Base-by-base conservation (phyloP, 805 yeast genomes). In the Torulaspora maleeae region DNA sequence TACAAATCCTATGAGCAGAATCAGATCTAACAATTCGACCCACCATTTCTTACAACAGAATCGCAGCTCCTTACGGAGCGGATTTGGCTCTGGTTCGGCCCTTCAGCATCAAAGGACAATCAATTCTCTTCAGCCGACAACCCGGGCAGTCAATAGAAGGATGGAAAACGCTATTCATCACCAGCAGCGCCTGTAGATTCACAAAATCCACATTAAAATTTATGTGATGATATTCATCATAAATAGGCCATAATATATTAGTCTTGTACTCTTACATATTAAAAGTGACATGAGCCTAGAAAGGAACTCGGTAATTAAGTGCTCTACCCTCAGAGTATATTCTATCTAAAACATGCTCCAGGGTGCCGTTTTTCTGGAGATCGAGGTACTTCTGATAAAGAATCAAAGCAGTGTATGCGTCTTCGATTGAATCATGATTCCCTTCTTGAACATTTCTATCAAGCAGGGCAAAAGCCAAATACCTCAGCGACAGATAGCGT, bases 401-500 rank as follows among this genome's bases (percentile, higher is more conserved):
- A 36, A 77, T 65, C 54, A 93, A 72, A 0, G 99, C 98, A 9
- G 95, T 83, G 45, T 74, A 70, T 0, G 99, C 97, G 69, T 93
- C 99, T 60, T 93, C 99, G 36, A 93, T 89, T 0, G 98, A 91
- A 62, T 95, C 98, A 66, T 93, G 99, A 60, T 91, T 91, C 1
- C 93, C 95, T 2, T 80, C 80, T 63, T 93, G 99, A 27, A 95
- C 95, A 39, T 80, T 76, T 50, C 79, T 81, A 27, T 76, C 77
- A 43, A 93, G 71, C 38, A 91, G 72, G 24, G 80, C 79, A 75
- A 89, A 89, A 10, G 95, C 88, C 61, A 93, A 69, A 61, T 88
- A 93, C 59, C 91, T 83, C 54, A 93, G 74, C 3, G 96, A 86
- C 28, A 93, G 71, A 49, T 80, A 83, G 48, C 99, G 71, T 58